Base-by-base conservation (phyloP, 1,284 basidiomycete species). In the Ganoderma lucidum region DNA sequence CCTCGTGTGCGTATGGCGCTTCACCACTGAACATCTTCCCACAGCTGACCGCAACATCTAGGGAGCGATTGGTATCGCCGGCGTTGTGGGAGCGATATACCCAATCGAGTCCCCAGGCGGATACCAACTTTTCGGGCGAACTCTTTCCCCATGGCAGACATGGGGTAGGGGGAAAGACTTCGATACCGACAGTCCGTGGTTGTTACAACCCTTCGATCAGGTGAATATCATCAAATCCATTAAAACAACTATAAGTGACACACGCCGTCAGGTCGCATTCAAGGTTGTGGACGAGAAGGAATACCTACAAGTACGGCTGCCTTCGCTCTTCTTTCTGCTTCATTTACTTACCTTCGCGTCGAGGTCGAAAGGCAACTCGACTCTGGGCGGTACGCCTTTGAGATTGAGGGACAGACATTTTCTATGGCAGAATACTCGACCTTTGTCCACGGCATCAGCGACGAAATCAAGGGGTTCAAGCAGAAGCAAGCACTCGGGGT, bases 61-160 rank as follows among this genome's bases (percentile, higher is more conserved):
- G 88, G 89, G 91, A 12, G 88, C 91, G 0, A 83, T 92, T 41
- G 89, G 90, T 0, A 86, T 90, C 37, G 87, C 89, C 2, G 89
- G 90, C 2, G 81, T 86, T 0, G 86, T 88, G 14, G 84, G 86
- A 5, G 88, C 87, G 3, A 91, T 92, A 68, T 93, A 92, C 73
- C 91, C 89, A 0, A 83, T 90, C 56, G 87, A 88, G 65, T 89
- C 87, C 3, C 90, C 90, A 0, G 90, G 90, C 28, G 89, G 89
- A 0, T 92, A 91, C 76, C 89, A 90, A 74, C 80, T 91, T 3
- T 89, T 85, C 72, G 91, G 86, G 0, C 80, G 87, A 19, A 87
- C 89, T 2, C 76, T 91, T 1, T 86, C 90, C 2, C 81, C 85
- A 0, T 91, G 90, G 89, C 84, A 88, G 63, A 86, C 88, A 0